Conservation (phyloP, 768 basidiomycete genomes). For the Tephrocybe sp. region DNA sequence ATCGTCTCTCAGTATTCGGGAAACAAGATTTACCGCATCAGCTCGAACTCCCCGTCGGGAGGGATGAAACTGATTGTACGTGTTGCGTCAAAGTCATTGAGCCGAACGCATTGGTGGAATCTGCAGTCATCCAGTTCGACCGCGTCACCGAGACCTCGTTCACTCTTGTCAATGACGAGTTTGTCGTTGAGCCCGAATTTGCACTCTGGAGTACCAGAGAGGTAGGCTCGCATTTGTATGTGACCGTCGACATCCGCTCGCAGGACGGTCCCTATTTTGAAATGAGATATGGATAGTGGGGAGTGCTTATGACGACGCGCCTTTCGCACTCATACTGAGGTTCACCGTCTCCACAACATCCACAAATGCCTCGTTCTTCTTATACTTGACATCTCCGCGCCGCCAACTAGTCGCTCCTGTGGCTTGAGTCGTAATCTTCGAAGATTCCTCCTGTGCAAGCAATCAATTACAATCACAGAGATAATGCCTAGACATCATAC, state of each 20-base stretch:
- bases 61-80: slow-evolving; percentile 97
- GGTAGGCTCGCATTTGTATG: slow-evolving; percentile 96
- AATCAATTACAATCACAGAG: background rate
- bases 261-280: slow-evolving; percentile 67
- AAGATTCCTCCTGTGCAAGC: slow-evolving; percentile 80
- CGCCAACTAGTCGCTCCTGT: slow-evolving; percentile 97
- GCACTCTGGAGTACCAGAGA: slow-evolving; percentile 96
- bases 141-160: slow-evolving; percentile 63
- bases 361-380: slow-evolving; percentile 99
- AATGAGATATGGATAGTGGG: background rate
- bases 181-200: slow-evolving; percentile 99
- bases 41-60: slow-evolving; percentile 97
- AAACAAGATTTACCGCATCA: slow-evolving; percentile 73
- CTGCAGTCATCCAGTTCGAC: slow-evolving; percentile 98
- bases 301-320: slow-evolving; percentile 34
- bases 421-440: slow-evolving; percentile 95
- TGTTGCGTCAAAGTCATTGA: slow-evolving; percentile 91
- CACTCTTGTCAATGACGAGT: slow-evolving; percentile 89
- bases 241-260: slow-evolving; percentile 98
- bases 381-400: slow-evolving; percentile 93
- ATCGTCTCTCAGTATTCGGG: background rate
- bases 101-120: slow-evolving; percentile 96
- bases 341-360: slow-evolving; percentile 98
- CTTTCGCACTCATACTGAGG: slow-evolving; percentile 95
- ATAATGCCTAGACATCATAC: slow-evolving; percentile 39